Base-by-base conservation (phyloP, 257 asterid genomes). In the Jacaranda copaia region DNA sequence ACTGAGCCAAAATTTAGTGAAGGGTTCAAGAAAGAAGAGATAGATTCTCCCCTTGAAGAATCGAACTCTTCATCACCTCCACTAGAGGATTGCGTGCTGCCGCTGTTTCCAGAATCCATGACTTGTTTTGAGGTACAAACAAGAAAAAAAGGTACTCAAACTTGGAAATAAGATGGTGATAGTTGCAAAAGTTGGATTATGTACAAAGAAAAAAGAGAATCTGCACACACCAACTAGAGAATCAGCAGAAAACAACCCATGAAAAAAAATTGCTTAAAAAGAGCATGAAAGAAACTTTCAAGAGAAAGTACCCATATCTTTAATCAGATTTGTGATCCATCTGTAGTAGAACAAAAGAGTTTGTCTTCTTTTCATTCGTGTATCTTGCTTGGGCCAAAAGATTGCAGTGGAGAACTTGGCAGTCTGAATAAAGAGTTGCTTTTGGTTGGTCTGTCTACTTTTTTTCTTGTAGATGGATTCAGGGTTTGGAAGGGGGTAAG, bases 41-140 rank as follows among this genome's bases (percentile, higher is more conserved):
- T 82, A 43, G 80, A 74, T 32, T 80, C 77, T 32, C 86, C 85
- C 5, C 84, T 82, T 0, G 91, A 79, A 40, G 92, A 89, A 79
- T 93, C 96, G 46, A 81, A 89, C 75, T 93, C 97, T 32, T 85
- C 91, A 43, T 82, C 91, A 19, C 89, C 90, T 53, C 95, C 97
- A 57, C 98, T 87, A 1, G 96, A 90, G 1, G 98, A 93, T 70
- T 91, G 98, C 83, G 87, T 67, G 84, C 97, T 93, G 14, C 95
- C 96, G 77, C 96, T 91, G 62, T 89, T 89, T 16, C 91, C 97
- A 63, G 97, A 93, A 87, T 91, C 96, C 96, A 90, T 90, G 2
- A 1, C 20, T 53, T 7, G 3, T 60, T 55, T 18, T 55, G 32
- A 7, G 11, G 42, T 25, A 25, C 32, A 25, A 25, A 25, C 32